Conservation (phyloP, 2,329 filamentous ascomycete genomes). For the Lachnellula willkommii region DNA sequence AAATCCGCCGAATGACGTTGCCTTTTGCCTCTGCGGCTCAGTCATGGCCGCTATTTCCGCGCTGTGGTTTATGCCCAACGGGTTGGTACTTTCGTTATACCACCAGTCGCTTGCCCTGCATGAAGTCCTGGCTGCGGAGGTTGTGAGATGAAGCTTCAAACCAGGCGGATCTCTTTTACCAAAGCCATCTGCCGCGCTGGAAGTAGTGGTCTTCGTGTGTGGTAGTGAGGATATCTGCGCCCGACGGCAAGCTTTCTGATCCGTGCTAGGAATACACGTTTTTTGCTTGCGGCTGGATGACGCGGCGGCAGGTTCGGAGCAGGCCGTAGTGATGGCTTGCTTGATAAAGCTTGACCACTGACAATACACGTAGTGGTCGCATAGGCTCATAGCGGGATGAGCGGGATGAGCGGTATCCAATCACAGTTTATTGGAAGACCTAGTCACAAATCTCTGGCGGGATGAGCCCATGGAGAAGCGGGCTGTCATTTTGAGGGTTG, state of each 20-base stretch:
- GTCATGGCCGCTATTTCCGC: neutral
- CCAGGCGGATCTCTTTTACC: constrained; percentile 5
- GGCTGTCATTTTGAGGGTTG: constrained; percentile 17
- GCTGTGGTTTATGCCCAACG: constrained; percentile 19
- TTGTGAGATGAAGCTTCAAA: constrained; percentile 5
- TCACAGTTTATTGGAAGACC: constrained; percentile 18
- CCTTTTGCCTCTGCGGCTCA: neutral
- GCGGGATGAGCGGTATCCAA: constrained; percentile 16
- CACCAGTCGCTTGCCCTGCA: constrained; percentile 24
- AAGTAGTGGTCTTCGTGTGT: neutral
- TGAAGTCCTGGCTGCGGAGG: constrained; percentile 4
- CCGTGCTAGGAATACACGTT: constrained; percentile 22
- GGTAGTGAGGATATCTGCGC: neutral
- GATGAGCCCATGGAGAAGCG: constrained; percentile 20
- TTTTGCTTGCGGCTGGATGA: constrained; percentile 12
- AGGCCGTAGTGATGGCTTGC: constrained; percentile 13
- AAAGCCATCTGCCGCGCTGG: neutral
- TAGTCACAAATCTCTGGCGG: constrained; percentile 20
- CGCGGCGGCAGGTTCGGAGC: constrained; percentile 19
- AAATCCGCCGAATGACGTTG: constrained; percentile 1
- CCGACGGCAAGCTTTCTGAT: neutral
- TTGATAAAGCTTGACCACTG: neutral
- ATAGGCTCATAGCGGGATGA: constrained; percentile 6
- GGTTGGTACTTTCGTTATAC: constrained; percentile 19
- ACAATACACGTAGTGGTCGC: too few species aligned